Evolutionary conservation across 2,329 filamentous ascomycete species (phyloP).

Genomic region (Aspergillus hortae): DNA sequence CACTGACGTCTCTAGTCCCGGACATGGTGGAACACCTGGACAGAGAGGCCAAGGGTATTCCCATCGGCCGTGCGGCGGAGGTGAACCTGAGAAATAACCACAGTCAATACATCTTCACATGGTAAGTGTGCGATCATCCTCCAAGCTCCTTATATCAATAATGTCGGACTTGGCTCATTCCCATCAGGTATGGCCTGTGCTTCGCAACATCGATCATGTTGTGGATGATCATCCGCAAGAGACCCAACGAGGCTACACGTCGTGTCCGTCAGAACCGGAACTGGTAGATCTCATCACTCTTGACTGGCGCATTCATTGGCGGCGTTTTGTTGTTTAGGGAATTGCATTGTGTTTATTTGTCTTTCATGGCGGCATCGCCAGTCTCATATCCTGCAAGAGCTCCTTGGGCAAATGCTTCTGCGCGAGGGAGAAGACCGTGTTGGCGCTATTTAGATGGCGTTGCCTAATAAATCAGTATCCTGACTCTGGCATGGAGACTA

Average conservation of each 20-base stretch:
- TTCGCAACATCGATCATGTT: constrained; percentile 90
- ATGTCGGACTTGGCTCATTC: constrained; percentile 19
- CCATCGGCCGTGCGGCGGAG: constrained; percentile 81
- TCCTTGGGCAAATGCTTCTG: constrained; percentile 78
- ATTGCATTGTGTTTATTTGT: constrained; percentile 6
- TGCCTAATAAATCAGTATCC: constrained; percentile 57
- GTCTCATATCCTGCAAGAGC: constrained; percentile 70
- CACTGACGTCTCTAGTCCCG: constrained; percentile 54
- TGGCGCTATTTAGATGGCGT: constrained; percentile 66
- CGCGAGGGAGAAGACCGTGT: constrained; percentile 81
- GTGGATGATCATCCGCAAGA: constrained; percentile 90
- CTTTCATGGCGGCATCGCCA: constrained; percentile 36
- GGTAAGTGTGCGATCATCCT: constrained; percentile 57
- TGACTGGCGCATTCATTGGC: constrained; percentile 25
- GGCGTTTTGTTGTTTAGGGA: constrained; percentile 31
- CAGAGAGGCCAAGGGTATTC: constrained; percentile 75
- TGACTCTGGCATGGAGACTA: background rate
- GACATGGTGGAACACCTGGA: constrained; percentile 74
- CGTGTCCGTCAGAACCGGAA: constrained; percentile 73
- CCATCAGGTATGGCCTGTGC: constrained; percentile 74
- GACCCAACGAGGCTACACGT: constrained; percentile 66
- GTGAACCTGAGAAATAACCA: constrained; percentile 96
- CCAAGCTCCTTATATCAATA: background rate
- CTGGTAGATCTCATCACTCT: constrained; percentile 52
- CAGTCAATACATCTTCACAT: constrained; percentile 97